Evolutionary conservation across 176 grass and related monocot genomes (phyloP).

Genomic region (Oryza nivara): DNA sequence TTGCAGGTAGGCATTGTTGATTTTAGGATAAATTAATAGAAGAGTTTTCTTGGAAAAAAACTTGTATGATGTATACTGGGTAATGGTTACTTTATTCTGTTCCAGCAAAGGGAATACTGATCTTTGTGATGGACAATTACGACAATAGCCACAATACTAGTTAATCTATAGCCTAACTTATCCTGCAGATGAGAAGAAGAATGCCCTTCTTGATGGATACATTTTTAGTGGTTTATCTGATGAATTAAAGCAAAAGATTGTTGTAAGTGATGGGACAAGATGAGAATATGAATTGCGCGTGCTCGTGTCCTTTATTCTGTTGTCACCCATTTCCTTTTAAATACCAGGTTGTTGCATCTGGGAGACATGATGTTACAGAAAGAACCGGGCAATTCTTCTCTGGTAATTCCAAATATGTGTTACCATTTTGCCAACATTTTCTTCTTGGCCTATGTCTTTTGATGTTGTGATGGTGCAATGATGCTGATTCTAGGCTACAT

Average conservation of each 20-base stretch:
- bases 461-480: constrained; percentile 17
- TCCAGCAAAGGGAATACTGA: background rate
- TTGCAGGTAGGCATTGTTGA: constrained; percentile 53
- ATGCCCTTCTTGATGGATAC: constrained; percentile 64
- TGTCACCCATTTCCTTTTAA: constrained; percentile 28
- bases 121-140: constrained; percentile 21
- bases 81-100: background rate
- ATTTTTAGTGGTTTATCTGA: constrained; percentile 72
- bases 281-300: constrained; percentile 17
- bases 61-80: background rate
- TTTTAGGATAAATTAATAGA: background rate
- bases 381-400: constrained; percentile 57
- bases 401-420: constrained; percentile 46
- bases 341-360: constrained; percentile 80
- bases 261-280: constrained; percentile 58
- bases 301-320: constrained; percentile 24
- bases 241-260: constrained; percentile 57
- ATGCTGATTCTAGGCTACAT: constrained; percentile 34
- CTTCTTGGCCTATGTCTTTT: constrained; percentile 9
- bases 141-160: background rate
- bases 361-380: constrained; percentile 57
- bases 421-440: constrained; percentile 28
- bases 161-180: constrained; percentile 14
- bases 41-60: background rate
- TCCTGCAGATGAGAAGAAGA: constrained; percentile 60